phyloP scores from a whole-genome alignment of 345 rosid genomes.

The Ceriops zippeliana region DNA sequence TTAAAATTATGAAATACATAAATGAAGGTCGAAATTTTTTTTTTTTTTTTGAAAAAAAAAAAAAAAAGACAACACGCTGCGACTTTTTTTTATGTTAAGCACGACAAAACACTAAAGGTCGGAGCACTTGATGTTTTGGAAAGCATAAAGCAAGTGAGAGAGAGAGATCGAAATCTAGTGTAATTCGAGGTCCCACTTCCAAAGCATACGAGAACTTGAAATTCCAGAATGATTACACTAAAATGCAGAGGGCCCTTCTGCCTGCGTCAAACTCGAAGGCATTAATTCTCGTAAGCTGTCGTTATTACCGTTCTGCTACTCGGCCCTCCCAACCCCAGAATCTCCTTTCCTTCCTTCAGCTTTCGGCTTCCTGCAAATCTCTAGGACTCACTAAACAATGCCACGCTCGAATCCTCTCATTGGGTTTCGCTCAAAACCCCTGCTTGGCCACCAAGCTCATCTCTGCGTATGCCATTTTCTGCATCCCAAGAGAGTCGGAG shows the following conservation, averaged over 20 bases:
- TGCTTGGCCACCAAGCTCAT: constrained; percentile 55
- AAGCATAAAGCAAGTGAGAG: no score
- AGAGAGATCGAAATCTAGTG: no score
- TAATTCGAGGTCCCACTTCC: no score
- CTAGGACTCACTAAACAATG: constrained; percentile 37
- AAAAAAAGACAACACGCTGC: no score
- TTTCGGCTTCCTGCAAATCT: constrained; percentile 32
- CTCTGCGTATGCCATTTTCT: constrained; percentile 45
- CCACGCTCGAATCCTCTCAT: constrained; percentile 40
- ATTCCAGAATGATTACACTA: no score
- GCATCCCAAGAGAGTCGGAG: constrained; percentile 24
- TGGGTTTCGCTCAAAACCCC: constrained; percentile 36
- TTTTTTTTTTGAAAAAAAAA: no score
- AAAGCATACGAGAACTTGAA: no score
- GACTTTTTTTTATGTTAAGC: no score
- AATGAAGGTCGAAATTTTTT: no score
- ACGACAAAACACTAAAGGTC: no score
- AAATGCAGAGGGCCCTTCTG: constrained; percentile 10
- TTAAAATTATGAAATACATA: no score
- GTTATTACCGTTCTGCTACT: constrained; percentile 26
- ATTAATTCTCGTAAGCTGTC: neutral
- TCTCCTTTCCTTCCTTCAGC: constrained; percentile 39
- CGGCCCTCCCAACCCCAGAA: constrained; percentile 13
- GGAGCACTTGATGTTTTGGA: no score
- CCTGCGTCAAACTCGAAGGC: neutral